Base-by-base conservation (phyloP, 208 protist genomes). In the Crithidia bombi region DNA sequence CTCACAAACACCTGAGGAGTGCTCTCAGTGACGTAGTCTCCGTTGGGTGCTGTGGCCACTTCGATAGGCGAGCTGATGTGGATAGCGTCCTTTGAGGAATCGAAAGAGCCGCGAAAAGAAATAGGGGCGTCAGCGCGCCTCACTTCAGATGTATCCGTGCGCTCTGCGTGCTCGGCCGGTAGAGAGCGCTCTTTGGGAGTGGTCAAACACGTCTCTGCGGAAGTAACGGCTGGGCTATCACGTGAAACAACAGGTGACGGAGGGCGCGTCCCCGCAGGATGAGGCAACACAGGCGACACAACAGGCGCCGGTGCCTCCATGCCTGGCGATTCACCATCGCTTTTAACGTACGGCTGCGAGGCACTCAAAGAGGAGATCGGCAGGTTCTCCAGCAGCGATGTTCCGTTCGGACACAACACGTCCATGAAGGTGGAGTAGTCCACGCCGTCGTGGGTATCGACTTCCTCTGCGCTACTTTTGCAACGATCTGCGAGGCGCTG, bases 351-450 rank as follows among this genome's bases (percentile, higher is more conserved):
- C 28, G 7, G 46, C 62, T 32, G 36, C 17, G n/a, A n/a, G n/a
- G 35, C 1, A 12, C 6, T 30, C 1, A 17, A 5, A 19, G 67
- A 36, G 2, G 57, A 26, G 14, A 73, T 12, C 6, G 57, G 68
- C 23, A 73, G 49, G 0, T 14, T 39, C 47, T 66, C 68, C 47
- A 73, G 58, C 46, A 73, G 35, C 7, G 68, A 65, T 9, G 43
- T 52, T 0, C 68, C 58, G 17, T 73, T 51, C 1, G 68, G 68
- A 43, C 58, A 73, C 17, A 73, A 17, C 33, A 73, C 68, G 36
- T 73, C 68, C 35, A 73, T 36, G 23, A 73, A 73, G 12, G 26
- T 2, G 21, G 68, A 26, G 39, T 61, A 73, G 57, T 66, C 49
- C 7, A 64, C 25, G 21, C 44, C n/a, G n/a, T 41, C 33, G n/a